Evolutionary conservation across 345 rosid genomes (phyloP).

Genomic region (Salix viminalis): DNA sequence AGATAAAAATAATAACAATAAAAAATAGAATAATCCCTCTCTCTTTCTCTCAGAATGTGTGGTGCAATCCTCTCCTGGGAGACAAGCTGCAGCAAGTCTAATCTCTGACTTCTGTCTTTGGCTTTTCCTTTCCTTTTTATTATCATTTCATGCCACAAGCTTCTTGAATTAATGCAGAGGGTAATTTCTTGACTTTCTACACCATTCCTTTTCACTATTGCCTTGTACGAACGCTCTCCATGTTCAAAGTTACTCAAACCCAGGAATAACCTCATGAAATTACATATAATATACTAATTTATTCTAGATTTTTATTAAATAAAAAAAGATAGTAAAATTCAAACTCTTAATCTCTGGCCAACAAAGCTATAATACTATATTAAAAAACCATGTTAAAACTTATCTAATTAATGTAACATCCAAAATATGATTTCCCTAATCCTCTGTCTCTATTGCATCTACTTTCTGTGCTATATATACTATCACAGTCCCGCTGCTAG

Average conservation of each 20-base stretch:
- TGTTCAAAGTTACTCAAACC: not conserved
- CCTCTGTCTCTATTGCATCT: not conserved
- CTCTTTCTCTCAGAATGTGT: slow-evolving; percentile 7
- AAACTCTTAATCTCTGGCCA: no score
- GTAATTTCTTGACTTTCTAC: slow-evolving; percentile 13
- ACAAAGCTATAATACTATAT: no score
- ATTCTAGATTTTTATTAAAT: no score
- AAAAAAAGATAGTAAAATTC: no score
- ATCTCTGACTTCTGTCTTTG: slow-evolving; percentile 24
- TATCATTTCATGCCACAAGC: not conserved
- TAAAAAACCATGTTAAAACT: no score
- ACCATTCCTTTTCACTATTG: not conserved
- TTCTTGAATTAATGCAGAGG: not conserved
- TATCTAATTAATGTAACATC: no score
- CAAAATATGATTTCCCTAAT: not conserved
- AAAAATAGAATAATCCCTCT: slow-evolving; percentile 11
- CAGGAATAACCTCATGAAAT: no score
- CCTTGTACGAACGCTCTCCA: not conserved
- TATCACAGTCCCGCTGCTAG: not conserved
- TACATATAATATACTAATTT: no score
- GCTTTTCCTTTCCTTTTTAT: slow-evolving; percentile 3
- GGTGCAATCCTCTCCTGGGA: slow-evolving; percentile 18
- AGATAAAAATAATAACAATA: not conserved
- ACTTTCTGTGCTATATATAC: not conserved
- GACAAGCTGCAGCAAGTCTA: slow-evolving; percentile 18